Conservation (phyloP, 257 asterid genomes). For the Solanum acaule region DNA sequence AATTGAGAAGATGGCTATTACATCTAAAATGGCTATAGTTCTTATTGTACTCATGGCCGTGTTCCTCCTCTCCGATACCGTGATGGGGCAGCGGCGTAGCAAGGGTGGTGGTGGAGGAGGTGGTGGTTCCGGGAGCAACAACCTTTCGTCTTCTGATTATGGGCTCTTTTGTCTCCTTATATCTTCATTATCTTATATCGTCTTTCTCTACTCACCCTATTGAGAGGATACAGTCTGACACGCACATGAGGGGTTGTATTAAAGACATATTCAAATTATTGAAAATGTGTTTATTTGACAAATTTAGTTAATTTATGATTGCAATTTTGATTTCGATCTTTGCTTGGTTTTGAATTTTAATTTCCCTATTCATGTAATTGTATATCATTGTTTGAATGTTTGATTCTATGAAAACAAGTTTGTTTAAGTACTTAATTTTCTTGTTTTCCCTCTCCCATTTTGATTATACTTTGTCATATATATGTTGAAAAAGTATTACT, state of each 20-base stretch:
- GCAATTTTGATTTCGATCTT: neutral
- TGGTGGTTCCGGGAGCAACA: neutral
- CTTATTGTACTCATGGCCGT: neutral
- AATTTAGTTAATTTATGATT: neutral
- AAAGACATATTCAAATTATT: neutral
- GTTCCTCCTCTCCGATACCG: neutral
- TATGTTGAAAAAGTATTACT: neutral
- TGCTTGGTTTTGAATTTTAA: neutral
- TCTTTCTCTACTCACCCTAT: neutral
- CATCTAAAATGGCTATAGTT: neutral
- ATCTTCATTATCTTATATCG: neutral
- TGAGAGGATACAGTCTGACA: neutral
- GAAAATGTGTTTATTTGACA: neutral
- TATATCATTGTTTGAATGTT: neutral
- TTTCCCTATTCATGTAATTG: neutral
- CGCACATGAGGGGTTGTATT: neutral
- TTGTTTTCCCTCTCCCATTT: neutral
- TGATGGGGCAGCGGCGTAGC: neutral
- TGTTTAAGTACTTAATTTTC: neutral
- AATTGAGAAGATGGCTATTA: neutral
- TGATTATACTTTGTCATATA: neutral
- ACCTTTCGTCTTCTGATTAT: neutral
- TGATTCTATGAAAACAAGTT: neutral
- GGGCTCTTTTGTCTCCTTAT: neutral
- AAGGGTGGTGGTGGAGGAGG: neutral